Evolutionary conservation across 352 stramenopile species (phyloP), one percentile per base, ranked within the genome.

Genomic region (Globisporangium emineosum): DNA sequence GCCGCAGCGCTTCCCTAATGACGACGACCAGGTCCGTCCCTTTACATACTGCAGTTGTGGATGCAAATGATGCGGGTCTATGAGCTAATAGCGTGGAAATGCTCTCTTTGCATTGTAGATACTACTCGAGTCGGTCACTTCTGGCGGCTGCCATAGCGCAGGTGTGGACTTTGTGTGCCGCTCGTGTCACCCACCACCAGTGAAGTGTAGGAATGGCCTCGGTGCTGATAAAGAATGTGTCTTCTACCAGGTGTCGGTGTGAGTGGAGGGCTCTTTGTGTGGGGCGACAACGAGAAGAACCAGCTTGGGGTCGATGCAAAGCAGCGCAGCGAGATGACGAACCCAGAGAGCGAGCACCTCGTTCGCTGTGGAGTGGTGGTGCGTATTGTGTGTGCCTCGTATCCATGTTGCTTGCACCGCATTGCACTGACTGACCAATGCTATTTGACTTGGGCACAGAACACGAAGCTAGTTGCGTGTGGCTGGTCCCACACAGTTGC

Each of bases 401-500:
- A 42, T 4, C 19, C 25, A 3, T 17, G 19, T 29, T 15, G 19
- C 1, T 17, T 21, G 1, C 19, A 9, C 19, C 27, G 15, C 3
- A 37, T 2, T 29, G 9, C 1, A 54, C 21, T 43, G 23, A 25
- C 27, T 53, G 12, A 23, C 23, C 37, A 13, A 29, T 32, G 3
- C 15, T 58, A 13, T 21, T 60, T 54, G 17, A 1, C 8, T 3
- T 60, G 51, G 2, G 17, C 40, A 9, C 40, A 68, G 80, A 68
- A 30, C 62, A 64, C 64, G 8, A 73, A 66, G 33, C 53, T 80
- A 5, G 77, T 88, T 19, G 78, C 70, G n/a, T 95, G 84, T 49
- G 86, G 86, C 0, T 95, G 86, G 86, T 87, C 74, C 65, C 75
- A 78, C 60, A 91, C 84, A 2, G 25, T 95, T n/a, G 78, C 66